Base-by-base conservation (phyloP, 495 filamentous ascomycete genomes). In the Pyronema domesticum region DNA sequence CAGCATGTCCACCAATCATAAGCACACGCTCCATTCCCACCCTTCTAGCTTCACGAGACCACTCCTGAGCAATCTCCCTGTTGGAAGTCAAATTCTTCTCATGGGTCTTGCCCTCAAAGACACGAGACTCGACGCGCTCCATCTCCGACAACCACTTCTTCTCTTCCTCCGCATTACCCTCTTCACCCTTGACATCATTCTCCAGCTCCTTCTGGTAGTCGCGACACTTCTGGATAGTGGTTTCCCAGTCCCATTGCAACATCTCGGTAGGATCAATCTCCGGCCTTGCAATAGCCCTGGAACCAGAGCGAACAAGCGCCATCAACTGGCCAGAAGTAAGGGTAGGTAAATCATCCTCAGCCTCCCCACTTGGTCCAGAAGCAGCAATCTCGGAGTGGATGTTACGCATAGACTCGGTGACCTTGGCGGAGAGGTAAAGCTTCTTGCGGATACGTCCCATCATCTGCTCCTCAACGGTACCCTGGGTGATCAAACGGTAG, bases 401-500 rank as follows among this genome's bases (percentile, higher is more conserved):
- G 54, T 73, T 72, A 17, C 73, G 66, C 73, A 78, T 76, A 1
- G 71, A 70, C 57, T 80, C 78, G 1, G 75, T 80, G 13, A 82
- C 74, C 56, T 80, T 82, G 0, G 73, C 70, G 0, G 78, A 78
- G 1, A 83, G 67, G 55, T 82, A 84, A 0, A 80, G 67, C 64
- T 84, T 84, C 70, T 83, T 84, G 8, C 74, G 70, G 15, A 83
- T 75, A 0, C 80, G 65, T 1, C 76, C 74, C 61, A 77, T 68
- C 77, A 82, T 80, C 50, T 81, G 78, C 54, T 77, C 75, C 56
- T 80, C 78, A 0, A 80, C 73, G 0, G 78, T 81, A 3, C 78
- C 78, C 55, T 72, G 73, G 1, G 78, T 75, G 53, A 73, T 75
- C 0, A 80, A 63, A 47, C 77, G 74, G 59, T 80, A 81, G 2